Evolutionary conservation across 169 alveolate species (phyloP), one percentile per base, ranked within the genome.

Genomic region (Eimeria acervulina): DNA sequence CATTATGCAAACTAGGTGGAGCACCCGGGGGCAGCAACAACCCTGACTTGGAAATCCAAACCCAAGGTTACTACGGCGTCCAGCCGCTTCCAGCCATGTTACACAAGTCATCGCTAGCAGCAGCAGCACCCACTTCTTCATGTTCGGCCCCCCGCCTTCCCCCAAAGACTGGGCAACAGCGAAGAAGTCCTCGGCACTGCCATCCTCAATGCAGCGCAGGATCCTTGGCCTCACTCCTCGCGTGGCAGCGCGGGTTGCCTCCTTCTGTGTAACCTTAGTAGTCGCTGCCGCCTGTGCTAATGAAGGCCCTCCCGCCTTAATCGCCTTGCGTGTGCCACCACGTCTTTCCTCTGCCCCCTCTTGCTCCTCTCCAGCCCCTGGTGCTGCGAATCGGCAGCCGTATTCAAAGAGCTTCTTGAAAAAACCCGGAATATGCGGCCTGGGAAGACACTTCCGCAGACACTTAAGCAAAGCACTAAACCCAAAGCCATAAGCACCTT

Each of bases 381-480:
- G 78, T 31, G 61, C 94, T 13, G 61, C 81, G 55, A 93, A 76
- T 19, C 96, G 94, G 89, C 96, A 93, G 42, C 89, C 89, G 63
- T 83, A 63, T 1, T 38, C 80, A n/a, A 74, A 89, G 31, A 93
- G 90, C 26, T 33, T 74, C 55, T 66, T 68, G 89, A 83, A 93
- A 51, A 93, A 93, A 7, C 81, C 33, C 13, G 96, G 96, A 17
- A 93, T 68, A 33, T 93, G 96, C 51, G 96, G 96, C 66, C 96
- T 93, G 84, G 51, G 33, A 23, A 61, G 23, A 38, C 47, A 47
- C 68, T 28, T 15, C 3, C 76, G 36, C 74, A 83, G 13, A 38
- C 47, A 47, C 68, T 28, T 15, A 8, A 52, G 36, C 74, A 83
- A 21, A 40, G 36, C 36, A 36, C 38, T 80, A 80, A 0, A 10